Evolutionary conservation across 2,329 filamentous ascomycete species (phyloP).

Genomic region (Rutstroemia sp.): DNA sequence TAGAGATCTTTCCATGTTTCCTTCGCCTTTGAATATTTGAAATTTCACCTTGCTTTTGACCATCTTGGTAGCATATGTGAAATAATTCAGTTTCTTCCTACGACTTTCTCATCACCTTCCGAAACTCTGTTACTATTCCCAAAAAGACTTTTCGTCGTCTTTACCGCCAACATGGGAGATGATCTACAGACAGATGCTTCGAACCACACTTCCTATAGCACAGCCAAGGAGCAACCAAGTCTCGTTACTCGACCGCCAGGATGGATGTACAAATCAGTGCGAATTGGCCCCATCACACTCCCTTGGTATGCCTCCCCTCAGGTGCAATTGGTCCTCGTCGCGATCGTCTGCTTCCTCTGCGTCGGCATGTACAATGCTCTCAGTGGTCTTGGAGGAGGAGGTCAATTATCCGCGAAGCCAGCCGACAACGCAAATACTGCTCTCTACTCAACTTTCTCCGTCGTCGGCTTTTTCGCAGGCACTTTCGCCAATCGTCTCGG

Average conservation of each 20-base stretch:
- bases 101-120: background rate
- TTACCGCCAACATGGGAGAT: background rate
- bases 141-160: background rate
- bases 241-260: background rate
- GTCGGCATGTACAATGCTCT: conserved; percentile 65
- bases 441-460: conserved; percentile 41
- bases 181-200: conserved; percentile 1
- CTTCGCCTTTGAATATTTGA: too few relatives aligned
- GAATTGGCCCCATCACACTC: conserved; percentile 39
- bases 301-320: conserved; percentile 68
- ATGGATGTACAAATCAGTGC: conserved; percentile 3
- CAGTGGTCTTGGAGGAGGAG: conserved; percentile 53
- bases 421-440: conserved; percentile 32
- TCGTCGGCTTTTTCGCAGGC: conserved; percentile 60
- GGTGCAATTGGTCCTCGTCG: conserved; percentile 61
- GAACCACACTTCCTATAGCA: conserved; percentile 1
- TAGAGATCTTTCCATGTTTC: too few relatives aligned
- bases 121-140: background rate
- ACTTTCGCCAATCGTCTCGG: conserved; percentile 70
- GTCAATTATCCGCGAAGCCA: conserved; percentile 40
- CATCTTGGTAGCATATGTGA: background rate
- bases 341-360: conserved; percentile 61
- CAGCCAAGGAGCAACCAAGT: background rate
- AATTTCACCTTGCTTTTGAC: background rate
- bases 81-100: background rate